phyloP scores from a whole-genome alignment of 345 rosid species.

The Cardamine occulta region DNA sequence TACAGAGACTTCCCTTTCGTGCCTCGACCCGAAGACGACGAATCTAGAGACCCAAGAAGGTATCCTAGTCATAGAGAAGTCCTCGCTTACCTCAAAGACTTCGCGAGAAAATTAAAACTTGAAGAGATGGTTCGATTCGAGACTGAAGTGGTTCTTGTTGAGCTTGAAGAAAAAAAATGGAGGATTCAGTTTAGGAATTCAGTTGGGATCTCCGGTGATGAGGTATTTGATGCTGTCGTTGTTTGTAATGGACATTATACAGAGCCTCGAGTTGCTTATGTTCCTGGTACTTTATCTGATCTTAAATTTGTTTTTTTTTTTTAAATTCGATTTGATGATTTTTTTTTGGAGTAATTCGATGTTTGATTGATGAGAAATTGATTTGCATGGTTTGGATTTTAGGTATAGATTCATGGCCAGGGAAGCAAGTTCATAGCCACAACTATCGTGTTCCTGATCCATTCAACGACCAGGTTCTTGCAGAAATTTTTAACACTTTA shows the following conservation, averaged over 20 bases:
- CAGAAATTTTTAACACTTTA: neutral
- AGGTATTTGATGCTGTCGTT: conserved; percentile 72
- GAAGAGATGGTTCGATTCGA: conserved; percentile 68
- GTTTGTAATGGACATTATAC: conserved; percentile 74
- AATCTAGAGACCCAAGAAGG: conserved; percentile 66
- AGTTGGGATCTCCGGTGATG: conserved; percentile 28
- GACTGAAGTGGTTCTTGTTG: conserved; percentile 54
- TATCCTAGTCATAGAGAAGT: conserved; percentile 79
- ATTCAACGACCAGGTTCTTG: conserved; percentile 55
- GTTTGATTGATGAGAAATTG: neutral
- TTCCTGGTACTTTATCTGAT: conserved; percentile 53
- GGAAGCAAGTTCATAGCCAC: conserved; percentile 91
- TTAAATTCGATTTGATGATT: neutral
- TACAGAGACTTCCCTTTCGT: conserved; percentile 74
- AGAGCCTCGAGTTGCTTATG: conserved; percentile 67
- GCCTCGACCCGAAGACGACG: conserved; percentile 27
- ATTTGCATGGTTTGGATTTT: conserved; percentile 1
- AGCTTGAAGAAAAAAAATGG: conserved; percentile 51
- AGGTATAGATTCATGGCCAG: conserved; percentile 86
- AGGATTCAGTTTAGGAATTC: conserved; percentile 50
- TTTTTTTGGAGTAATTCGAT: conserved; percentile 11
- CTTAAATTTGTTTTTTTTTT: neutral
- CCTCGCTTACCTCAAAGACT: conserved; percentile 63
- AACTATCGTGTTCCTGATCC: conserved; percentile 68
- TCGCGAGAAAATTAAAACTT: conserved; percentile 61